Evolutionary conservation across 148 eudicot genomes (phyloP).

Genomic region (Chenopodium formosanum): DNA sequence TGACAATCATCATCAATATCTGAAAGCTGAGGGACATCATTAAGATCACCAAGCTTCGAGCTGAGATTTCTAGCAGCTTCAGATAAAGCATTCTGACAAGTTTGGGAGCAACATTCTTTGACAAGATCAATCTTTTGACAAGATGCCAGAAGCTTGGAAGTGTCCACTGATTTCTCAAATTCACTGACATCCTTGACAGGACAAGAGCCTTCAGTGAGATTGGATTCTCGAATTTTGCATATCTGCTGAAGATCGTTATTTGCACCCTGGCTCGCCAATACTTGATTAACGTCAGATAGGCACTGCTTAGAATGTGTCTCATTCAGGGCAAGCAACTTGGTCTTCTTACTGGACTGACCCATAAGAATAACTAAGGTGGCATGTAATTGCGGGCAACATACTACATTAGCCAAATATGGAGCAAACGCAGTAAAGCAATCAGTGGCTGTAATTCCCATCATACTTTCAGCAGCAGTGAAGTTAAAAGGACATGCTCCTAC

Average conservation of each 20-base stretch:
- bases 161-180: conserved; percentile 66
- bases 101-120: conserved; percentile 83
- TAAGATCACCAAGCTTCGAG: conserved; percentile 47
- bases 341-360: conserved; percentile 79
- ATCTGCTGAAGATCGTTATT: conserved; percentile 54
- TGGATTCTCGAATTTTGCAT: conserved; percentile 66
- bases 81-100: conserved; percentile 80
- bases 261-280: conserved; percentile 78
- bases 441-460: conserved; percentile 68
- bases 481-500: conserved; percentile 74
- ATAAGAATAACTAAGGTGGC: conserved; percentile 70
- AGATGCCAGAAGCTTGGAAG: conserved; percentile 56
- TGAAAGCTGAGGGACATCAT: conserved; percentile 51
- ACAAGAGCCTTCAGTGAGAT: conserved; percentile 85
- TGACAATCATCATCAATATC: conserved; percentile 60
- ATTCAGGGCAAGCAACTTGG: conserved; percentile 61
- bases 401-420: conserved; percentile 72
- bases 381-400: conserved; percentile 94
- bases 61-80: conserved; percentile 80
- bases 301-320: conserved; percentile 64
- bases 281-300: conserved; percentile 75
- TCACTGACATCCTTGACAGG: conserved; percentile 72
- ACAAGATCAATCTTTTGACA: conserved; percentile 80
- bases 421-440: conserved; percentile 77
- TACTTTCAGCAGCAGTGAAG: conserved; percentile 56